Evolutionary conservation across 352 stramenopile genomes (phyloP), one percentile per base, ranked within the genome.

Genomic region (Globisporangium paroecandrum): DNA sequence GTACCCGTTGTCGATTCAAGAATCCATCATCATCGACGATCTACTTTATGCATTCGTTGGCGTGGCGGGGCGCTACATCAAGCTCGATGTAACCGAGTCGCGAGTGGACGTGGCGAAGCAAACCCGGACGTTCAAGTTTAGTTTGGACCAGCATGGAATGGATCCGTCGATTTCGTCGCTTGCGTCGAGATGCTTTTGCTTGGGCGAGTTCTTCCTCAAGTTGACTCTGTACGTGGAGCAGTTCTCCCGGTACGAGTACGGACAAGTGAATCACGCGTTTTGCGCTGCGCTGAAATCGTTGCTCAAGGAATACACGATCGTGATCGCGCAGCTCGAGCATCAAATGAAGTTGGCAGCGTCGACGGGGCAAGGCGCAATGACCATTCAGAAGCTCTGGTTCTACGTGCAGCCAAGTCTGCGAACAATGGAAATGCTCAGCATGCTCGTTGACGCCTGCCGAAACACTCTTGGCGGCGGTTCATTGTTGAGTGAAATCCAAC

Each of bases 251-350:
- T 93, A 96, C 65, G 95, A 98, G 74, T 97, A 97, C 69, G 96
- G 96, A 0, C 85, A 94, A 77, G 91, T 98, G 12, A 97, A 93
- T 46, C 96, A 98, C 74, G 92, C 95, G 9, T 90, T 99, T 58
- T 97, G 91, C 49, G 95, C 96, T 34, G 91, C 90, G 12, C 75
- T 98, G 10, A 97, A 98, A 68, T 75, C 83, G 6, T 73, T 98
- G 15, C 60, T 98, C 41, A 91, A 96, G 66, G 94, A 99, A 68
- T 98, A 98, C 76, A 89, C 91, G 51, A 88, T 93, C 43, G 96
- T 98, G 72, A 84, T 98, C 34, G 85, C 83, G 1, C 90, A 97
- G 62, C 71, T 99, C 7, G 94, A 99, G 70, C 78, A 89, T 38
- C 82, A 90, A 62, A 78, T 89, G 72, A 85, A 87, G 47, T 66